Evolutionary conservation across 257 asterid genomes (phyloP).

Genomic region (Solanum tacnaense): DNA sequence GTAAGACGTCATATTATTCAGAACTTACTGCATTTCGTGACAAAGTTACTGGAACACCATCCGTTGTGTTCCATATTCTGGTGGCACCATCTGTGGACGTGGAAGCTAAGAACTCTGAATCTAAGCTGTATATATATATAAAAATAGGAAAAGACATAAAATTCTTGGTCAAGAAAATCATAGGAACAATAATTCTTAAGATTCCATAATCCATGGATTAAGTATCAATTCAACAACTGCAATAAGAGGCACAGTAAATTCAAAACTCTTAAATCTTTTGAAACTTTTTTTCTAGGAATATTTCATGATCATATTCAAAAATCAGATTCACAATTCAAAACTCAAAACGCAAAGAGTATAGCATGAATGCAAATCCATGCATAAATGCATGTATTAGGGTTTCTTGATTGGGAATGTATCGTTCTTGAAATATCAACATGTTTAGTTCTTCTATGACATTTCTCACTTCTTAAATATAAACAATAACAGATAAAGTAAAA

Average conservation of each 20-base stretch:
- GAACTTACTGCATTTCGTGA: constrained; percentile 57
- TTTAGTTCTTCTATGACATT: neutral
- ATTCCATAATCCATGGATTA: neutral
- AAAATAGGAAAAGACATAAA: neutral
- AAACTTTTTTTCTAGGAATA: neutral
- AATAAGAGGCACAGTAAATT: neutral
- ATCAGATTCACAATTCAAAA: neutral
- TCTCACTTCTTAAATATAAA: neutral
- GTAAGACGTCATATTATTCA: neutral
- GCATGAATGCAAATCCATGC: neutral
- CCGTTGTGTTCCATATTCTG: constrained; percentile 79
- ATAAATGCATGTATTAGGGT: neutral
- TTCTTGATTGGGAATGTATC: neutral
- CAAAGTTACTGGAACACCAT: constrained; percentile 77
- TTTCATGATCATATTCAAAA: neutral
- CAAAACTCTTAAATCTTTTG: neutral
- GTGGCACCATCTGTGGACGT: constrained; percentile 93
- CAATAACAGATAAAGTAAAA: neutral
- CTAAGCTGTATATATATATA: constrained; percentile 43
- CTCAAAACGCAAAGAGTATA: neutral
- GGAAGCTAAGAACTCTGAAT: constrained; percentile 87
- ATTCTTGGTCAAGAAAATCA: neutral
- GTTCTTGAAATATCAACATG: neutral
- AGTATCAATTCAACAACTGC: neutral
- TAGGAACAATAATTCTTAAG: neutral